These are phyloP conservation scores for Inonotus hispidus DNA, from an alignment of 1,284 basidiomycete genomes.

Conservation along the genomic window DNA sequence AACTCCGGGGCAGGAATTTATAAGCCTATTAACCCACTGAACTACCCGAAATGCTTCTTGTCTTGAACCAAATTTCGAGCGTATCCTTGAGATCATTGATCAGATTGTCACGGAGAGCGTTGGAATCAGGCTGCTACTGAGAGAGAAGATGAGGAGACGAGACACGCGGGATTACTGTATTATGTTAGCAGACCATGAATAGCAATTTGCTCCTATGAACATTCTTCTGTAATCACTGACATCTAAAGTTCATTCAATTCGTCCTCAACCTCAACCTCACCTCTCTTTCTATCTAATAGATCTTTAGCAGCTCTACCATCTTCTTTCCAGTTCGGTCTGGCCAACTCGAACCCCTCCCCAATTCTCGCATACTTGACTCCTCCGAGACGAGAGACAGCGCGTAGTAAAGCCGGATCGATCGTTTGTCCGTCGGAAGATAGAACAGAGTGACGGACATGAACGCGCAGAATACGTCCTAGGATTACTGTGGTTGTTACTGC, in stretches of 20 bases:
- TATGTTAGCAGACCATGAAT: no score
- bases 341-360: conserved; percentile 52
- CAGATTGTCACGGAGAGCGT: no score
- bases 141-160: no score
- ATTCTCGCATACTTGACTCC: conserved; percentile 53
- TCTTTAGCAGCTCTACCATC: conserved; percentile 33
- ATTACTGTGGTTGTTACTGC: conserved; percentile 50
- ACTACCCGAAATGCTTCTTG: no score
- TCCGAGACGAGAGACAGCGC: conserved; percentile 59
- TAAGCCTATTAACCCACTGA: no score
- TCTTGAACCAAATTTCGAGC: no score
- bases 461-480: conserved; percentile 57
- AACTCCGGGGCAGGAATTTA: no score
- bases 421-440: conserved; percentile 42
- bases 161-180: no score
- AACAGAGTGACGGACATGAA: conserved; percentile 55
- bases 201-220: no score
- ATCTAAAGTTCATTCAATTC: not conserved
- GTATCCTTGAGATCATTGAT: no score
- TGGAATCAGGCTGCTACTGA: no score
- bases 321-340: conserved; percentile 51
- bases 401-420: conserved; percentile 56
- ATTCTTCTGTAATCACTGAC: no score
- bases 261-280: not conserved
- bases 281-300: not conserved